Conservation (phyloP, 257 asterid species). For the Plantago elongata region DNA sequence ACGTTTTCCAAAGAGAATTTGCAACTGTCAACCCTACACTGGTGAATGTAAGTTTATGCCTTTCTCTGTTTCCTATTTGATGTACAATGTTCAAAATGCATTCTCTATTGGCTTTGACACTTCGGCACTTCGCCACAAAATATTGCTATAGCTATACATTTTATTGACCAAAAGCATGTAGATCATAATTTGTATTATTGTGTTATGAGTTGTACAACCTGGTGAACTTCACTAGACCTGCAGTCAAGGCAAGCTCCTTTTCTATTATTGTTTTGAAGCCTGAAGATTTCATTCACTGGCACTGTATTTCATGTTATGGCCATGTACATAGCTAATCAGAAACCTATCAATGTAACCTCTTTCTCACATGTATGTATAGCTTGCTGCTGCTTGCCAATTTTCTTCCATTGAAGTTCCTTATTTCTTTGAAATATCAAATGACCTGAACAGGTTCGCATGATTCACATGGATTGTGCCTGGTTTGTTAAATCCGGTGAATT, state of each 20-base stretch:
- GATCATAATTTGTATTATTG: too few species aligned
- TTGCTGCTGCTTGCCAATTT: neutral
- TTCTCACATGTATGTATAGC: neutral
- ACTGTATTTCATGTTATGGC: too few species aligned
- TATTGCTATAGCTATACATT: neutral
- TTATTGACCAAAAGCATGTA: too few species aligned
- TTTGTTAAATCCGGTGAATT: too few species aligned
- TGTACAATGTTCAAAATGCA: constrained; percentile 3
- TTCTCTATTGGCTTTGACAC: neutral
- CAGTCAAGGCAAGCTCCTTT: neutral
- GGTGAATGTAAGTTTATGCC: constrained; percentile 53
- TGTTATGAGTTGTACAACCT: too few species aligned
- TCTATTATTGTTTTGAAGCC: neutral
- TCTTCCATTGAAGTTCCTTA: neutral
- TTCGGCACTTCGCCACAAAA: neutral
- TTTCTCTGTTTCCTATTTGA: constrained; percentile 11
- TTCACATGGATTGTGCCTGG: neutral
- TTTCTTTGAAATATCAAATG: neutral
- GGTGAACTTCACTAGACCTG: too few species aligned
- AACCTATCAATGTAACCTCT: neutral
- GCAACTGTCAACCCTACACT: constrained; percentile 82
- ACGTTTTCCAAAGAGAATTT: constrained; percentile 82
- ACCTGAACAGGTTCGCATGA: neutral
- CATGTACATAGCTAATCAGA: neutral
- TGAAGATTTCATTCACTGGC: neutral